Evolutionary conservation across 768 basidiomycete species (phyloP).

Genomic region (Naganishia onofrii): DNA sequence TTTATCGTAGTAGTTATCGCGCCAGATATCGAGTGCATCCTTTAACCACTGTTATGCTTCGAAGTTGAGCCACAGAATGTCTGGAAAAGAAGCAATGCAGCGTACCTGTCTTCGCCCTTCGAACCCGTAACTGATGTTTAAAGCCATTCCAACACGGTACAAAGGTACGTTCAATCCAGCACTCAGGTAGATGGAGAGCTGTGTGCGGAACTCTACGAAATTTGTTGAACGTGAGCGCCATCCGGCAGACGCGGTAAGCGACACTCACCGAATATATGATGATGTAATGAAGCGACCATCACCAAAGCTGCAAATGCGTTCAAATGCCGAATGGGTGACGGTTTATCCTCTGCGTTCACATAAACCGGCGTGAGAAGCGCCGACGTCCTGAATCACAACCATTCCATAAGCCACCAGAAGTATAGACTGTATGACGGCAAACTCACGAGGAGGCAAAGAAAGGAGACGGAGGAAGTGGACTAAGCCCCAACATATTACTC

Average conservation of each 20-base stretch:
- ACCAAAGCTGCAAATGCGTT: slow-evolving; percentile 28
- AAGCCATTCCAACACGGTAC: slow-evolving; percentile 23
- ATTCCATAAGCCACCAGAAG: not conserved
- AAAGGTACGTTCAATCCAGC: slow-evolving; percentile 20
- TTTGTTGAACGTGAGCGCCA: not conserved
- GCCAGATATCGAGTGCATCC: slow-evolving; percentile 26
- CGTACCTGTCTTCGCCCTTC: slow-evolving; percentile 29
- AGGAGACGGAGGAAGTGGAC: slow-evolving; percentile 24
- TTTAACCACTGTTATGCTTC: slow-evolving; percentile 16
- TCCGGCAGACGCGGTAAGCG: too few species aligned
- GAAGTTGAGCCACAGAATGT: not conserved
- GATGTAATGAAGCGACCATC: slow-evolving; percentile 25
- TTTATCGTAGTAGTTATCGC: slow-evolving; percentile 24
- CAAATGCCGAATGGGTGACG: slow-evolving; percentile 17
- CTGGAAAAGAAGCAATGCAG: not conserved
- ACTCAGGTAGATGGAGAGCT: slow-evolving; percentile 16
- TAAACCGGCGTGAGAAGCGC: slow-evolving; percentile 23
- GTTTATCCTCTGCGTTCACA: slow-evolving; percentile 19
- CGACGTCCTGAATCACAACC: not conserved
- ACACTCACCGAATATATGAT: slow-evolving; percentile 23
- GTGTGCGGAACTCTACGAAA: slow-evolving; percentile 18
- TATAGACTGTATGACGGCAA: too few species aligned
- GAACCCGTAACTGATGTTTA: slow-evolving; percentile 22
- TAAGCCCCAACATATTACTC: slow-evolving; percentile 25
- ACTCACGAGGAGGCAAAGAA: slow-evolving; percentile 29